Base-by-base conservation (phyloP, 352 stramenopile genomes). In the Globisporangium emineosum region DNA sequence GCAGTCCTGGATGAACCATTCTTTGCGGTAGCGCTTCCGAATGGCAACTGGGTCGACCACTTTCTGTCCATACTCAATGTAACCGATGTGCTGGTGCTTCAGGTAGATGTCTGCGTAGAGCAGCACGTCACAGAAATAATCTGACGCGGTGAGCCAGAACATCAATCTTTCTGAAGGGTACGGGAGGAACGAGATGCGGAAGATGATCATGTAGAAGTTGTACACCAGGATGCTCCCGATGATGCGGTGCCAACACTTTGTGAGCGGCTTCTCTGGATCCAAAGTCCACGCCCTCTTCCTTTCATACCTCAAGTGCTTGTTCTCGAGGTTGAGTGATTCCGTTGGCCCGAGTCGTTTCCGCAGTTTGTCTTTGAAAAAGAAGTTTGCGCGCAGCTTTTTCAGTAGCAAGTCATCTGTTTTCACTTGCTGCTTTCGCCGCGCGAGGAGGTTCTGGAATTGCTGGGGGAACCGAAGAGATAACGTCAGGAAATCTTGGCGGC, bases 301-400 rank as follows among this genome's bases (percentile, higher is more conserved):
- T 33, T 75, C 64, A 23, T 64, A 23, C 8, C 60, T 66, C 4
- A 53, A 57, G 17, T 72, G 72, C 9, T 67, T 77, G 37, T 65
- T 68, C 30, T 80, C 64, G 3, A 83, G 68, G 37, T 75, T 77
- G 0, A 87, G 70, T 9, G 77, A 87, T 2, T 69, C 56, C 5
- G 74, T 75, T 4, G 79, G 73, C 1, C 76, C 77, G 13, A 90
- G 65, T n/a, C 79, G 75, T 1, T 65, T 70, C 2, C 62, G 47
- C 10, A 88, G 69, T 51, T 89, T 89, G n/a, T 68, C 69, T 49
- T 79, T 87, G 64, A 71, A 70, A 58, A 76, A 69, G 42, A 90
- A 89, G 37, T 90, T 90, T 8, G 52, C 25, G 6, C 69, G 73
- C 30, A 78, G 50, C 10, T 70, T 69, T 33, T 65, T 62, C 0